Evolutionary conservation across 257 asterid genomes (phyloP).

Genomic region (Plantago elongata): DNA sequence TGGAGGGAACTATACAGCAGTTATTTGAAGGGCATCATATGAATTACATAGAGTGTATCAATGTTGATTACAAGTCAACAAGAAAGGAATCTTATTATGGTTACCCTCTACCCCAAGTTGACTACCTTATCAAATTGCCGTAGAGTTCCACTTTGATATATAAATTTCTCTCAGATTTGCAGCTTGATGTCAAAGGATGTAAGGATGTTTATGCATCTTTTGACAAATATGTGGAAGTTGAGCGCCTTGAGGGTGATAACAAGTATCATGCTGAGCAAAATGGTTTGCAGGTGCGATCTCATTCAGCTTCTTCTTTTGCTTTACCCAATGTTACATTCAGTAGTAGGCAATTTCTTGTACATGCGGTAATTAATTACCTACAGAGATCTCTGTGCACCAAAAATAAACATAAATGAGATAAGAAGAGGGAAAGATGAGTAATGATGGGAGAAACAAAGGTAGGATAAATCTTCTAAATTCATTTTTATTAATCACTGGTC

Average conservation of each 20-base stretch:
- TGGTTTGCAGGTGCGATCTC: conserved; percentile 60
- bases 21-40: conserved; percentile 88
- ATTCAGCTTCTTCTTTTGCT: too few relatives aligned
- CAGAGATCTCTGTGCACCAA: too few relatives aligned
- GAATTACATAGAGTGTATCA: conserved; percentile 80
- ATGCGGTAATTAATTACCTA: too few relatives aligned
- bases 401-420: too few relatives aligned
- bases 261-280: conserved; percentile 69
- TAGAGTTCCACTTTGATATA: conserved; percentile 20
- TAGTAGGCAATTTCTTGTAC: too few relatives aligned
- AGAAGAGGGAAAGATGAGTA: too few relatives aligned
- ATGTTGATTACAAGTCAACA: conserved; percentile 77
- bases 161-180: conserved; percentile 49
- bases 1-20: conserved; percentile 80
- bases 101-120: conserved; percentile 22
- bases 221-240: conserved; percentile 85
- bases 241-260: conserved; percentile 75
- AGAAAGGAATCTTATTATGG: conserved; percentile 89
- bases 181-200: conserved; percentile 83
- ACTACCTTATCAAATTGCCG: conserved; percentile 10
- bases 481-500: too few relatives aligned
- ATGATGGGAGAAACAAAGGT: too few relatives aligned
- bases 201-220: conserved; percentile 74
- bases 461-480: too few relatives aligned
- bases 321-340: too few relatives aligned